Percentiles rank a stretch among this genome's conserved stretches.
Evolutionary conservation across 495 filamentous ascomycete genomes (phyloP).

Genomic region (Trichodelitschia bisporula): DNA sequence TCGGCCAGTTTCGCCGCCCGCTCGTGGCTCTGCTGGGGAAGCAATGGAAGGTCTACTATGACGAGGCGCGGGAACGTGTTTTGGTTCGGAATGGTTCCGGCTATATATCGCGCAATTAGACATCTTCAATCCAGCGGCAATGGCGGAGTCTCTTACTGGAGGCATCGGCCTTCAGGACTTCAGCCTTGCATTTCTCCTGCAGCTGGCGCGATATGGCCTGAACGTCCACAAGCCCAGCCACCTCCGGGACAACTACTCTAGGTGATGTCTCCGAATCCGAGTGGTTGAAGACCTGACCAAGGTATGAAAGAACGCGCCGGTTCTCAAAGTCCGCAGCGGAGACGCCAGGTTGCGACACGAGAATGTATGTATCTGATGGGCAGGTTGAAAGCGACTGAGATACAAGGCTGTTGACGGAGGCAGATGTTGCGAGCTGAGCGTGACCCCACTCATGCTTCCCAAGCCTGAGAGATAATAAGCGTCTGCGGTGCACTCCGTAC

Average conservation of each 20-base stretch:
- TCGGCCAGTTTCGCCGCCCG: too few species aligned
- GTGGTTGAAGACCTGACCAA: too few species aligned
- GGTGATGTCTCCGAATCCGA: too few species aligned
- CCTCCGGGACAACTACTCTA: slow-evolving; percentile 15
- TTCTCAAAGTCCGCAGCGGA: slow-evolving; percentile 37
- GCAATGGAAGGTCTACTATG: too few species aligned
- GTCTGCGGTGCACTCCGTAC: slow-evolving; percentile 6
- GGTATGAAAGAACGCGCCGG: slow-evolving; percentile 31
- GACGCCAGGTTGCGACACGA: slow-evolving; percentile 58
- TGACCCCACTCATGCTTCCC: slow-evolving; percentile 1
- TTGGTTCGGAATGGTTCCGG: too few species aligned
- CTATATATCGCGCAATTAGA: too few species aligned
- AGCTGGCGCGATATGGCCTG: slow-evolving; percentile 2
- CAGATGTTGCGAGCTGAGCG: slow-evolving; percentile 3
- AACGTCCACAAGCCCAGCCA: slow-evolving; percentile 10
- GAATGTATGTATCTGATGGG: slow-evolving; percentile 51
- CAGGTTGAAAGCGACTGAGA: slow-evolving; percentile 32
- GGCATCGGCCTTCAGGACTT: slow-evolving; percentile 1
- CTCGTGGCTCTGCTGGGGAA: too few species aligned
- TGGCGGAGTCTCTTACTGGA: slow-evolving; percentile 9
- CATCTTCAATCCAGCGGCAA: slow-evolving; percentile 17
- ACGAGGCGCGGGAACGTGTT: too few species aligned
- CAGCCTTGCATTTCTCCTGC: slow-evolving; percentile 6
- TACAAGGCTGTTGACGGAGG: slow-evolving; percentile 7
- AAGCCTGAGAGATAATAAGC: slow-evolving; percentile 7